A percentile compares a stretch with the other conserved stretches of the same genome.
These are phyloP conservation scores for Nitzschia palea DNA, from an alignment of 108 stramenopile species.

Conservation along the genomic window DNA sequence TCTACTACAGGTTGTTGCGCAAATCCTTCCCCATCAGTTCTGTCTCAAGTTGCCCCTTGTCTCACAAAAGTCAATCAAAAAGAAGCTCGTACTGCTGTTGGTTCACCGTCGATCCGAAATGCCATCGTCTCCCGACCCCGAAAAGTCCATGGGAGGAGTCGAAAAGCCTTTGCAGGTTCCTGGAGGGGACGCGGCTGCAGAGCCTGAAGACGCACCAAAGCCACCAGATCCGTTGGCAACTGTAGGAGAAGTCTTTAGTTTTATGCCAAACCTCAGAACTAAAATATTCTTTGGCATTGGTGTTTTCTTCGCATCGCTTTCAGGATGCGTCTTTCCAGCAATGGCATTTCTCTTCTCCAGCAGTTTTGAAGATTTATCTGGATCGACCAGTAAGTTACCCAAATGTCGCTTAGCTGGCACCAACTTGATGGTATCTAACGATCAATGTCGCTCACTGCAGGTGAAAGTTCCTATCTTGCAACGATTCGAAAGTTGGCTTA, in stretches of 20 bases:
- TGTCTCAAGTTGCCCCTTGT: too few species aligned
- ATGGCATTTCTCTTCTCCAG: constrained; percentile 50
- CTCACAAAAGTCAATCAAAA: too few species aligned
- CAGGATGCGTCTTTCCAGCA: constrained; percentile 17
- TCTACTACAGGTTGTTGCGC: too few species aligned
- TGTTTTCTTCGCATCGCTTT: constrained; percentile 1
- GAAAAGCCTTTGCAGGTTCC: not conserved
- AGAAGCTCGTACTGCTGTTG: too few species aligned
- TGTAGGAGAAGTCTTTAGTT: constrained; percentile 13
- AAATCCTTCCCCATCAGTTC: too few species aligned
- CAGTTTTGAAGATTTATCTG: constrained; percentile 46
- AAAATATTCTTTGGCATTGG: constrained; percentile 16
- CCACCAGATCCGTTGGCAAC: constrained; percentile 15
- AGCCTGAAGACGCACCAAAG: not conserved
- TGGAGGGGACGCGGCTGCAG: not conserved
- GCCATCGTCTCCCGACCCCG: too few species aligned
- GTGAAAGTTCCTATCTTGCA: constrained; percentile 23
- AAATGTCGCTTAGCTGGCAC: too few species aligned
- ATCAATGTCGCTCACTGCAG: too few species aligned
- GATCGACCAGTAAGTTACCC: constrained; percentile 14
- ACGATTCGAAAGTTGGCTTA: constrained; percentile 42
- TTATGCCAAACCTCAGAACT: not conserved
- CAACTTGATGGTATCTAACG: too few species aligned
- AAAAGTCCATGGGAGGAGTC: too few species aligned
- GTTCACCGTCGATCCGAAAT: too few species aligned